Evolutionary conservation across 495 filamentous ascomycete genomes (phyloP).

Genomic region (Beverwykella pulmonaria): DNA sequence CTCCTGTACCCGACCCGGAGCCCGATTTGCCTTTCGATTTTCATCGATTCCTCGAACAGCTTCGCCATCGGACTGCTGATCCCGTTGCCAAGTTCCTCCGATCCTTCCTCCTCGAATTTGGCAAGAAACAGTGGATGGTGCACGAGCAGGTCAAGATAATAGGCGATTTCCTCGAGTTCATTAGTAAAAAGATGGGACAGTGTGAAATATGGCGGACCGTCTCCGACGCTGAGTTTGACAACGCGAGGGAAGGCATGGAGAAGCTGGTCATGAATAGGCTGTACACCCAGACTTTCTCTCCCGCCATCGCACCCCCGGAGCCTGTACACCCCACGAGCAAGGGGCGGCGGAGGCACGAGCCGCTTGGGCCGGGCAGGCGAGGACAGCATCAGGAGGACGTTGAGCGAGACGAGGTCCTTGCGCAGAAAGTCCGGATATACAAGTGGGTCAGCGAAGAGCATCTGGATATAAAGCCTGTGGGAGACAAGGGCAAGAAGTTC

Average conservation of each 20-base stretch:
- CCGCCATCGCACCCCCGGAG: conserved; percentile 80
- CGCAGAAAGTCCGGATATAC: conserved; percentile 96
- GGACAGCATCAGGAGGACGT: conserved; percentile 99
- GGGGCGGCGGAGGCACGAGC: conserved; percentile 68
- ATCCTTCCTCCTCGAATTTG: conserved; percentile 92
- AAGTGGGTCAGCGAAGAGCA: conserved; percentile 93
- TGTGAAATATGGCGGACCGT: conserved; percentile 97
- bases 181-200: conserved; percentile 96
- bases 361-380: conserved; percentile 76
- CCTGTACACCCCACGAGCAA: conserved; percentile 71
- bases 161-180: conserved; percentile 94
- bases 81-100: conserved; percentile 94
- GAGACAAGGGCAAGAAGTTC: conserved; percentile 81
- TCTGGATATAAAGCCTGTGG: conserved; percentile 88
- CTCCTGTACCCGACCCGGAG: conserved; percentile 78
- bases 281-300: conserved; percentile 95
- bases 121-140: conserved; percentile 98
- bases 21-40: conserved; percentile 94
- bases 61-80: conserved; percentile 92
- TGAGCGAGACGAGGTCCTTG: conserved; percentile 89
- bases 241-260: conserved; percentile 98
- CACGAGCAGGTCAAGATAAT: conserved; percentile 99
- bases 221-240: conserved; percentile 96
- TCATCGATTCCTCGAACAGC: conserved; percentile 92
- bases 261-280: conserved; percentile 99